Evolutionary conservation across 2,329 filamentous ascomycete genomes (phyloP).

Genomic region (Cladosporium austrohemisphaericum): DNA sequence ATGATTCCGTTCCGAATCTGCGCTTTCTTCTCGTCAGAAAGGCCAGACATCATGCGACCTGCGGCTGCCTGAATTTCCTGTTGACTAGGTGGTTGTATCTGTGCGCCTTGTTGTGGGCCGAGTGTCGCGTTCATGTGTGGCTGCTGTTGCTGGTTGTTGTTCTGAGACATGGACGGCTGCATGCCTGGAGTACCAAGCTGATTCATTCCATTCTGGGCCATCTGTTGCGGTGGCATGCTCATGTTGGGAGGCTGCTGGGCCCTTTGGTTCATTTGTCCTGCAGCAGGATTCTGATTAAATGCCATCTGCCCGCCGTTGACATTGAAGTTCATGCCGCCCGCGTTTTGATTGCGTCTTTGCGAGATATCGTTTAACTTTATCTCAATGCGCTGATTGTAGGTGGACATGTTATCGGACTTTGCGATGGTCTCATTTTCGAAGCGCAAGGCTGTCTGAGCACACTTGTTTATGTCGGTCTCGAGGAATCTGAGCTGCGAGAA

Average conservation of each 20-base stretch:
- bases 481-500: conserved; percentile 24
- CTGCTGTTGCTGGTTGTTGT: conserved; percentile 15
- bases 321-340: conserved; percentile 15
- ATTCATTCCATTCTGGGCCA: conserved; percentile 21
- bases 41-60: conserved; percentile 20
- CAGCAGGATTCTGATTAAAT: conserved; percentile 13
- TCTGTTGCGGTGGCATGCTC: conserved; percentile 22
- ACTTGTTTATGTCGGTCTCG: conserved; percentile 22
- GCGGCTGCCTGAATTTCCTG: conserved; percentile 22
- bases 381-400: conserved; percentile 26
- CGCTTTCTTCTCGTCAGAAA: conserved; percentile 26
- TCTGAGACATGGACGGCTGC: conserved; percentile 24
- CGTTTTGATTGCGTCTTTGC: conserved; percentile 20
- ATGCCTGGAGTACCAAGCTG: conserved; percentile 18
- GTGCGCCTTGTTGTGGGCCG: conserved; percentile 4
- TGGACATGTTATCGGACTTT: conserved; percentile 24
- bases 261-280: conserved; percentile 17
- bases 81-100: conserved; percentile 16
- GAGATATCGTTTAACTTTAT: conserved; percentile 28
- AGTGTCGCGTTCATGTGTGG: conserved; percentile 12
- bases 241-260: conserved; percentile 30
- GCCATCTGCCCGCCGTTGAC: conserved; percentile 15
- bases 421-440: conserved; percentile 27
- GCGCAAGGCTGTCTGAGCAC: conserved; percentile 24
- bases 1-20: conserved; percentile 23